Percentiles rank a stretch among this genome's conserved stretches.
phyloP scores from a whole-genome alignment of 2,329 filamentous ascomycete species.

The Fusarium concolor region DNA sequence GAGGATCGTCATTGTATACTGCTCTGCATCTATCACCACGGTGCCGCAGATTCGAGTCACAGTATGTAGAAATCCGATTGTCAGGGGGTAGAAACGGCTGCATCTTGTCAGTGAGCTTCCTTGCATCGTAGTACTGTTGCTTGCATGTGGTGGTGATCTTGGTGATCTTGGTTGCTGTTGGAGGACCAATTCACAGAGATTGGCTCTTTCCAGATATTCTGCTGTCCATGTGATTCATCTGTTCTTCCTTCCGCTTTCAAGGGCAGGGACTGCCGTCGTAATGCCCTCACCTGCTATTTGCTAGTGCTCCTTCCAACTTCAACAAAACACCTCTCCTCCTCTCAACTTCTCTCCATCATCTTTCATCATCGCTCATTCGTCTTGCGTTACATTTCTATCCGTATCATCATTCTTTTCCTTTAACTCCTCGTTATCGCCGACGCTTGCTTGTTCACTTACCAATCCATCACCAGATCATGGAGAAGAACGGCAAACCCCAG shows the following conservation, averaged over 20 bases:
- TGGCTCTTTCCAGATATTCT: neutral
- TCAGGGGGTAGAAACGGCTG: fast-evolving
- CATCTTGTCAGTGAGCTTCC: neutral
- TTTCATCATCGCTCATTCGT: neutral
- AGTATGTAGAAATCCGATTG: neutral
- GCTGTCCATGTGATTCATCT: neutral
- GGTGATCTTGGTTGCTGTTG: neutral
- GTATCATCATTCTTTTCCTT: conserved; percentile 6
- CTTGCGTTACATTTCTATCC: neutral
- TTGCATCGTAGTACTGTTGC: no score
- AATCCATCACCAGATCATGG: neutral
- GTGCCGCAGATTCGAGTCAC: neutral
- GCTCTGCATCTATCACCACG: neutral
- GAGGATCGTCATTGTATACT: neutral
- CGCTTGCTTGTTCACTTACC: neutral
- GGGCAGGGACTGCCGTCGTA: neutral
- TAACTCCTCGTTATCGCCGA: neutral
- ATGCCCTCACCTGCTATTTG: neutral
- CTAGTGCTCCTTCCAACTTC: neutral
- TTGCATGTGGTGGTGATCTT: no score
- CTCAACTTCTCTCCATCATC: conserved; percentile 1
- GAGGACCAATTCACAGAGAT: no score
- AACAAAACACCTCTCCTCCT: neutral
- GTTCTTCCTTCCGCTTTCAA: neutral
- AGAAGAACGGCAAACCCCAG: neutral